Base-by-base conservation (phyloP, 768 basidiomycete species). In the Podaxis rugospora region DNA sequence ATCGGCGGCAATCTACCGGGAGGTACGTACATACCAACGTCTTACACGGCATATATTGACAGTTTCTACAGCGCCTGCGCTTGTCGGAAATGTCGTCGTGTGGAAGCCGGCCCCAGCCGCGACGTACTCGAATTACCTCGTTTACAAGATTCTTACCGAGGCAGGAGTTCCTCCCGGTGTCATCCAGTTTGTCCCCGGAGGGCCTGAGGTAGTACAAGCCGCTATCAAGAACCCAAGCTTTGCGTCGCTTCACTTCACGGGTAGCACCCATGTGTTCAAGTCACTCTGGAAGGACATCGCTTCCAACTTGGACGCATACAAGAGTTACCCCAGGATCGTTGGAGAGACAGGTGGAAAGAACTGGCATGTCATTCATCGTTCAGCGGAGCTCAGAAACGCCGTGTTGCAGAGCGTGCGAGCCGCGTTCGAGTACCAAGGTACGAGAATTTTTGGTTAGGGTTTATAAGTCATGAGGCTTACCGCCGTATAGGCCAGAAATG, bases 281-380 rank as follows among this genome's bases (percentile, higher is more conserved):
- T 86, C 89, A 70, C 83, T 98, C 35, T 99, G 97, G 97, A 95
- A 94, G 76, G 88, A 96, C 70, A 96, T 98, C 68, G 91, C 90
- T 3, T 69, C 75, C 66, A 97, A 98, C 76, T 67, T 98, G 51
- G 93, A 98, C 70, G 83, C 78, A 51, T 98, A 98, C 81, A 84
- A 78, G 67, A 79, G 85, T 11, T 98, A 97, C 76, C 97, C 97
- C 0, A 83, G 96, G 69, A 90, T 99, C 64, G 95, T 99, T 5
- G 97, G 97, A 27, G 96, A 98, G 81, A 98, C 96, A 6, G 94
- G 93, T 28, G 96, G 97, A 60, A 99, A 98, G 83, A 99, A 99
- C 81, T 98, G 95, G 81, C 97, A 98, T 75, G 65, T 99, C 50
- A 79, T 98, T 52, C 97, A 98, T 74, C 78, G 83, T 57, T 88